Percentiles rank a stretch among this genome's conserved stretches.
Evolutionary conservation across 495 filamentous ascomycete species (phyloP).

Genomic region (Annulohypoxylon moriforme): DNA sequence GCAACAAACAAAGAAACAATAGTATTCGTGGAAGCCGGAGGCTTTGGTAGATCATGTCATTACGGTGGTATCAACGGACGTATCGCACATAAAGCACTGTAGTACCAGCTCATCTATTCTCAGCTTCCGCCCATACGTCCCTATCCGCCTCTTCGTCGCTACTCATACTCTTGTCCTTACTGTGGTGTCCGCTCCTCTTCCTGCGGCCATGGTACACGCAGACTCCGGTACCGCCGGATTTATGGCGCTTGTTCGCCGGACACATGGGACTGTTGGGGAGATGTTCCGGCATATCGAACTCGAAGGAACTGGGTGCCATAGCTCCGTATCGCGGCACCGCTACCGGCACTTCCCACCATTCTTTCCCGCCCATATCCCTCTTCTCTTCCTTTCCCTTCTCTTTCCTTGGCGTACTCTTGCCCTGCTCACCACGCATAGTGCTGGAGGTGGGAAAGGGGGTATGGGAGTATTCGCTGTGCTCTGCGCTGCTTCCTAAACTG

Average conservation of each 20-base stretch:
- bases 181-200: conserved; percentile 22
- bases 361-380: conserved; percentile 34
- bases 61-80: not conserved
- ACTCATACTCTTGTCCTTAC: not conserved
- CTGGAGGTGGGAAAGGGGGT: not conserved
- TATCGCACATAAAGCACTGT: not conserved
- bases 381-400: conserved; percentile 6
- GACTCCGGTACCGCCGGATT: conserved; percentile 63
- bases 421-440: conserved; percentile 24
- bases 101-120: not conserved
- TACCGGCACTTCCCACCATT: conserved; percentile 50
- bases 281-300: conserved; percentile 72
- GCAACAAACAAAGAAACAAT: not conserved
- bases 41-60: not conserved
- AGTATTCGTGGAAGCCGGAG: not conserved
- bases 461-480: not conserved
- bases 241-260: conserved; percentile 67
- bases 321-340: conserved; percentile 25
- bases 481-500: not conserved
- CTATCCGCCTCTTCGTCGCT: conserved; percentile 2
- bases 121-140: conserved; percentile 11
- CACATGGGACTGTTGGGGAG: conserved; percentile 72
- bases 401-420: conserved; percentile 29
- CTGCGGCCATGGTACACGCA: conserved; percentile 60
- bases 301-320: conserved; percentile 49